phyloP scores from a whole-genome alignment of 2,329 filamentous ascomycete species.

The Clonostachys rhizophaga region DNA sequence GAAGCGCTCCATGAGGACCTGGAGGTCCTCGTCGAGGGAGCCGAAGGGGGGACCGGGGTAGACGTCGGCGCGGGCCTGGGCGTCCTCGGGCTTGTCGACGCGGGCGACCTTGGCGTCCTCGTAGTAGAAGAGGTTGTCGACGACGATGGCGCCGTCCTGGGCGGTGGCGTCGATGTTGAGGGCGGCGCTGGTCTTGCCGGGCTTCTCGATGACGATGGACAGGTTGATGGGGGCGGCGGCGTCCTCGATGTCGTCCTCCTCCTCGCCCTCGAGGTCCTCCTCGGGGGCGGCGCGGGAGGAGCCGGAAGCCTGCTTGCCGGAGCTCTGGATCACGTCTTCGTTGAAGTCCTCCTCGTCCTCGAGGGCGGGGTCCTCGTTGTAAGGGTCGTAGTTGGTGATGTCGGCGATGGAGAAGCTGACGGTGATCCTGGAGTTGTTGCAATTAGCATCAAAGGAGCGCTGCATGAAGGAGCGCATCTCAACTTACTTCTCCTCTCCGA shows the following conservation, averaged over 20 bases:
- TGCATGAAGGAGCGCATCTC: not conserved
- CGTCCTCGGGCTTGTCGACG: conserved; percentile 68
- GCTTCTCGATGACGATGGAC: conserved; percentile 82
- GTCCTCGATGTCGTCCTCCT: conserved; percentile 38
- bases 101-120: conserved; percentile 72
- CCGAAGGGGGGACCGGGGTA: conserved; percentile 92
- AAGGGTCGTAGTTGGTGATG: conserved; percentile 31
- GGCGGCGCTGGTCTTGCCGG: conserved; percentile 64
- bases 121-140: conserved; percentile 91
- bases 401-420: conserved; percentile 37
- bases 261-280: conserved; percentile 48
- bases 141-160: conserved; percentile 79
- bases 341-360: conserved; percentile 29
- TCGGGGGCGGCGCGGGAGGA: conserved; percentile 47
- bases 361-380: conserved; percentile 27
- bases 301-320: conserved; percentile 47
- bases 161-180: conserved; percentile 83
- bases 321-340: conserved; percentile 38
- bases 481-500: conserved; percentile 81
- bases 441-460: not conserved
- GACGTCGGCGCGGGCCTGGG: conserved; percentile 69
- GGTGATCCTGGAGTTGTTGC: conserved; percentile 26
- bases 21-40: conserved; percentile 93
- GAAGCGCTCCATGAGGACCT: conserved; percentile 87
- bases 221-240: conserved; percentile 74